phyloP scores from a whole-genome alignment of 805 yeast genomes.

The Candida fluviatilis region DNA sequence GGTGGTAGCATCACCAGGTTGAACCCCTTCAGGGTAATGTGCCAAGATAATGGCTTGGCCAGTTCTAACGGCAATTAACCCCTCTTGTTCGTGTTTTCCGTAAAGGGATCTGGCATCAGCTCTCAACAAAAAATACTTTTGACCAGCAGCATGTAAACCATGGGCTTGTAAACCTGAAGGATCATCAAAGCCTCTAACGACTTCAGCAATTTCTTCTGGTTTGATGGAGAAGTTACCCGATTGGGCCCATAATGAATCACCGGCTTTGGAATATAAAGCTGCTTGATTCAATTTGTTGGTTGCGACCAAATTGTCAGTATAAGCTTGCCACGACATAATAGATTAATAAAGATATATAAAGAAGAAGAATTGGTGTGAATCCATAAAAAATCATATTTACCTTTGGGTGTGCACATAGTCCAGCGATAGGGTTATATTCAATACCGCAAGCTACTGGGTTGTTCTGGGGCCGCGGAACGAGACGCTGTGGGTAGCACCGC shows the following conservation, averaged over 20 bases:
- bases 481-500: no score
- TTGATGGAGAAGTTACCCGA: constrained; percentile 62
- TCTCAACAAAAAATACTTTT: constrained; percentile 80
- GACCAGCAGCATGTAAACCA: constrained; percentile 82
- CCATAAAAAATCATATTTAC: neutral
- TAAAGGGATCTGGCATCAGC: constrained; percentile 93
- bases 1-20: constrained; percentile 92
- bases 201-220: constrained; percentile 64
- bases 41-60: constrained; percentile 88
- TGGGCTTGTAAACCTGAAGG: constrained; percentile 75
- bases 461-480: no score
- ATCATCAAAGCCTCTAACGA: constrained; percentile 78
- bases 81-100: constrained; percentile 86
- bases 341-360: neutral
- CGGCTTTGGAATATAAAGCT: constrained; percentile 89
- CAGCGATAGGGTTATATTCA: no score
- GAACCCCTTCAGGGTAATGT: constrained; percentile 90
- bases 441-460: no score
- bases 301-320: constrained; percentile 87
- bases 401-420: no score
- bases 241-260: constrained; percentile 93
- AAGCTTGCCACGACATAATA: constrained; percentile 57
- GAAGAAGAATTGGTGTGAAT: neutral
- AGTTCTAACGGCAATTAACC: constrained; percentile 87
- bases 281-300: constrained; percentile 91